Evolutionary conservation across 2,329 filamentous ascomycete species (phyloP).

Genomic region (Venturia asperata): DNA sequence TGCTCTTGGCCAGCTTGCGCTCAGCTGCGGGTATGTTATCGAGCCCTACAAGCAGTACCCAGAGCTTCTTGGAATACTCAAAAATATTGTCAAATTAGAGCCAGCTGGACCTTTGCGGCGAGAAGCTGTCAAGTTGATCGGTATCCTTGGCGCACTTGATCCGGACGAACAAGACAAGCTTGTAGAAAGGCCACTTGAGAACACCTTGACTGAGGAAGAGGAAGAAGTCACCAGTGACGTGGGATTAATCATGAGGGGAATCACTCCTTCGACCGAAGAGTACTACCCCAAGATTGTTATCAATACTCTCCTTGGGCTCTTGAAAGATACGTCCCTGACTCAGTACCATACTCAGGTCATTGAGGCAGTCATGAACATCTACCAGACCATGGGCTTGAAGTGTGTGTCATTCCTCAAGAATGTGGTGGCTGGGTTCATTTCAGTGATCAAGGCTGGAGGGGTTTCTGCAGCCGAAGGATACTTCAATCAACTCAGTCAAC

Average conservation of each 20-base stretch:
- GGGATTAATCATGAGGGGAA: constrained; percentile 92
- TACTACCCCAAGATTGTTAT: constrained; percentile 98
- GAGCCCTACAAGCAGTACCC: constrained; percentile 93
- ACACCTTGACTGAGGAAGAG: constrained; percentile 61
- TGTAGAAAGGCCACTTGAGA: constrained; percentile 78
- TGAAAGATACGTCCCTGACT: constrained; percentile 82
- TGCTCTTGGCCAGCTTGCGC: constrained; percentile 84
- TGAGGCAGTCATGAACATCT: constrained; percentile 98
- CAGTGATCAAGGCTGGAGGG: constrained; percentile 77
- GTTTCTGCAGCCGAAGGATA: constrained; percentile 81
- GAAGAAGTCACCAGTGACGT: constrained; percentile 72
- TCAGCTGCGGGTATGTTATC: constrained; percentile 96
- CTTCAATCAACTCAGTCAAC: constrained; percentile 88
- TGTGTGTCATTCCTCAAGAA: constrained; percentile 91
- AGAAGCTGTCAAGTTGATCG: constrained; percentile 94
- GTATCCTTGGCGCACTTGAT: constrained; percentile 88
- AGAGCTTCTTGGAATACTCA: constrained; percentile 82
- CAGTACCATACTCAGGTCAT: constrained; percentile 92
- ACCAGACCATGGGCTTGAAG: constrained; percentile 89
- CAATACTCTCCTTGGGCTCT: constrained; percentile 83
- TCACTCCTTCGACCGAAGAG: constrained; percentile 94
- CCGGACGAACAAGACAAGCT: constrained; percentile 90
- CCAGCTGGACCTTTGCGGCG: constrained; percentile 78
- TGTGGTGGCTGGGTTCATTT: constrained; percentile 88
- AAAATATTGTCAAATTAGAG: constrained; percentile 90